Conservation (phyloP, 805 yeast species). For the Ogataea henricii region DNA sequence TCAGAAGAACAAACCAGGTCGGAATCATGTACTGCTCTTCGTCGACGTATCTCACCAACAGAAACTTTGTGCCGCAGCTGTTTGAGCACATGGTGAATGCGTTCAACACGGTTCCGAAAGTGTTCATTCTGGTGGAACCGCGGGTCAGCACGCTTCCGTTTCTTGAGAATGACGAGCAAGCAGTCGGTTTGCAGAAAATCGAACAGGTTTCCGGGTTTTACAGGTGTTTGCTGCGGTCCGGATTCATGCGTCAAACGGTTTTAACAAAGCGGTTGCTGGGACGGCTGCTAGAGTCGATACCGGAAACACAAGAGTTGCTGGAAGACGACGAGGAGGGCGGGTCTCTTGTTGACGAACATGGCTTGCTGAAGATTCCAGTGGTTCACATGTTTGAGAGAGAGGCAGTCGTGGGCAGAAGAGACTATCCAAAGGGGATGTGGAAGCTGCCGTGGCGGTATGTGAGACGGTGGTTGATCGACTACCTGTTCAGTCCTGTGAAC, state of each 20-base stretch:
- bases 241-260: conserved; percentile 46
- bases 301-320: conserved; percentile 13
- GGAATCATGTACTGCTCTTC: conserved; percentile 45
- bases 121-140: conserved; percentile 46
- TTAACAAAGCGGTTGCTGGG: conserved; percentile 25
- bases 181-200: conserved; percentile 42
- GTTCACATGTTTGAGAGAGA: conserved; percentile 32
- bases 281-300: conserved; percentile 21
- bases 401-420: conserved; percentile 20
- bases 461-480: conserved; percentile 16
- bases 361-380: conserved; percentile 21
- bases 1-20: conserved; percentile 38
- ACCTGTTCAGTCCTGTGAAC: conserved; percentile 22
- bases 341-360: conserved; percentile 11
- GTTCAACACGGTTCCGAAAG: conserved; percentile 45
- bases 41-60: conserved; percentile 40
- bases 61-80: conserved; percentile 48
- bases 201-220: conserved; percentile 46
- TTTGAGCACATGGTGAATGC: conserved; percentile 40
- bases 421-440: conserved; percentile 6
- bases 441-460: conserved; percentile 7
- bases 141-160: conserved; percentile 46
- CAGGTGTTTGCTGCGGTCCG: conserved; percentile 50
- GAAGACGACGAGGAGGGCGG: conserved; percentile 11
- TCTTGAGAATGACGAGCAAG: conserved; percentile 40